Evolutionary conservation across 768 basidiomycete genomes (phyloP).

Genomic region (Rhizopogon rudus): DNA sequence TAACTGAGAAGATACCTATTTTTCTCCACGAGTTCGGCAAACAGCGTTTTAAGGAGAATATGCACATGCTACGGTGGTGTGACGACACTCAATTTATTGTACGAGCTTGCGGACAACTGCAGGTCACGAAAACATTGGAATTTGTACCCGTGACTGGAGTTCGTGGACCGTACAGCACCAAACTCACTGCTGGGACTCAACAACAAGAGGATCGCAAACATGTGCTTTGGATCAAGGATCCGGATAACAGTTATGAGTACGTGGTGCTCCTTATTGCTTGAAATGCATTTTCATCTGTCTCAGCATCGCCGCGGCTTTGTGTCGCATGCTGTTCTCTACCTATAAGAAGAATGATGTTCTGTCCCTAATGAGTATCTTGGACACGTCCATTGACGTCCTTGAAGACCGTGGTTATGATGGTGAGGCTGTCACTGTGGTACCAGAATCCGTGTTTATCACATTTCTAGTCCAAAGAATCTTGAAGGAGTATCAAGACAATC

Average conservation of each 20-base stretch:
- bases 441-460: neutral
- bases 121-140: constrained; percentile 50
- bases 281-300: constrained; percentile 4
- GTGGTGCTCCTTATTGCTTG: constrained; percentile 22
- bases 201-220: constrained; percentile 38
- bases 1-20: constrained; percentile 75
- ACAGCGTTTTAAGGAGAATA: constrained; percentile 36
- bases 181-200: constrained; percentile 61
- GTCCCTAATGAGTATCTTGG: constrained; percentile 84
- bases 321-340: constrained; percentile 66
- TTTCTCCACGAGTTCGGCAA: constrained; percentile 84
- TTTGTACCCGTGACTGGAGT: constrained; percentile 31
- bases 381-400: constrained; percentile 76
- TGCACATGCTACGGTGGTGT: constrained; percentile 59
- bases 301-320: constrained; percentile 78
- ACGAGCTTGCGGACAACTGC: constrained; percentile 54
- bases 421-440: constrained; percentile 18
- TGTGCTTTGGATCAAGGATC: constrained; percentile 64
- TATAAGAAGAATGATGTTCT: constrained; percentile 80
- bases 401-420: constrained; percentile 80
- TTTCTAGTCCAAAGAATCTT: constrained; percentile 7
- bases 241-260: constrained; percentile 84
- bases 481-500: neutral
- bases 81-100: constrained; percentile 57
- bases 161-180: constrained; percentile 31